Evolutionary conservation across 2,329 filamentous ascomycete genomes (phyloP), one percentile per base, ranked within the genome.

Genomic region (Penicillium fuscoglaucum): DNA sequence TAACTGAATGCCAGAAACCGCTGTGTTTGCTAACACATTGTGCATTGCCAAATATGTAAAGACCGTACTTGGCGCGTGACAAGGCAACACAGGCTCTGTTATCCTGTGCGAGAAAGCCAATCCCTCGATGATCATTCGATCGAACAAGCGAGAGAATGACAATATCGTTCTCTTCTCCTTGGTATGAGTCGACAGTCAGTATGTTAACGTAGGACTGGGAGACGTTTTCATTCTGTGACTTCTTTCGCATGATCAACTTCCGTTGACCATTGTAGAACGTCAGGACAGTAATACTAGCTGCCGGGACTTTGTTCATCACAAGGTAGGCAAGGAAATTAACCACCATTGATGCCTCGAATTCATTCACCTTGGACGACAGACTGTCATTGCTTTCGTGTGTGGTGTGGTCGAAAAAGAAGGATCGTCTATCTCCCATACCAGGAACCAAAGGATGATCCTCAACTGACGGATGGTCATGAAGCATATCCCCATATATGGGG

Each of bases 211-310:
- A 61, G n/a, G 72, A 64, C 55, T 78, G 74, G 45, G 86, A 76
- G 51, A 51, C 5, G 7, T 21, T 80, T 78, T 1, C 70, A 68
- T 58, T 80, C 74, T 8, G 67, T 8, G 21, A 15, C 13, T 47
- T 53, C 68, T 60, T 70, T 77, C 46, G 79, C 0, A 86, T 66
- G 2, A 96, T 80, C 2, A 81, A 76, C 63, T 88, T 89, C 45
- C 88, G 82, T 69, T 97, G 93, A 0, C 90, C 92, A 44, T 90
- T 91, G 78, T 96, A 97, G 69, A 95, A 96, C 0, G 91, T 93
- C 50, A 97, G 74, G 3, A 96, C 79, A 0, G 91, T 96, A 56
- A 96, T 92, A 6, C 87, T 80, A 0, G 76, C 71, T 0, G 83
- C 71, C 0, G 76, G 66, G 1, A 88, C 76, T 0, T 87, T 87